Evolutionary conservation across 139 green algal species (phyloP), one percentile per base, ranked within the genome.

Genomic region (Gonium pectorale): DNA sequence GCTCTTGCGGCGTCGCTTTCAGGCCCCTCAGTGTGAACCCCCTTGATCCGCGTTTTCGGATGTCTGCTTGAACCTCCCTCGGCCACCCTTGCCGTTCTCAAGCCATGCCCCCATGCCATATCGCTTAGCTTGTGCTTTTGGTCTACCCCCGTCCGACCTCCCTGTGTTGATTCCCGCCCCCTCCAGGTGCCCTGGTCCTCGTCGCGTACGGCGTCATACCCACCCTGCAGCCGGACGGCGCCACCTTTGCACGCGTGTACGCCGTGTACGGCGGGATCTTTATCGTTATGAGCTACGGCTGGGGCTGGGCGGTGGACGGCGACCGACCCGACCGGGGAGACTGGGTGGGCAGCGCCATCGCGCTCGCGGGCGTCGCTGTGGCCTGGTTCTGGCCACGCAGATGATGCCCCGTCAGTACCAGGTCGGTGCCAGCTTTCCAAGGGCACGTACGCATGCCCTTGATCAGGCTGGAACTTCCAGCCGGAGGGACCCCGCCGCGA

Each of bases 201-300:
- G 71, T 91, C 0, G 69, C 71, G 0, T 98, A 98, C 77, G 96
- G 96, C 21, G 72, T 97, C 38, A 91, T 98, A 4, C 94, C 95
- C 2, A 97, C 93, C 0, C 68, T 96, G 29, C 96, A 98, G 82
- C 95, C 94, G 8, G 38, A 86, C 29, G 90, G 78, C 21, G 81
- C 84, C 11, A 71, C 74, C 5, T 92, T 93, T 52, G 83, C 80
- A 4, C 80, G 90, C 15, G 86, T 93, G 29, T 98, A 96, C 67
- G 95, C 96, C 0, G 94, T 52, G 22, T 97, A 97, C 73, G 94
- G 95, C 22, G 96, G 96, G n/a, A 92, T 98, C 72, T 98, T 98
- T 84, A 97, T 98, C 71, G 38, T 94, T 3, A 86, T 98, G 38
- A 93, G 87, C 2, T 98, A 97, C 80, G 62, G 92, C 9, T 98